Percentiles rank a stretch among this genome's conserved stretches.
Conservation (phyloP, 768 basidiomycete genomes). For the Lactarius sanguifluus region DNA sequence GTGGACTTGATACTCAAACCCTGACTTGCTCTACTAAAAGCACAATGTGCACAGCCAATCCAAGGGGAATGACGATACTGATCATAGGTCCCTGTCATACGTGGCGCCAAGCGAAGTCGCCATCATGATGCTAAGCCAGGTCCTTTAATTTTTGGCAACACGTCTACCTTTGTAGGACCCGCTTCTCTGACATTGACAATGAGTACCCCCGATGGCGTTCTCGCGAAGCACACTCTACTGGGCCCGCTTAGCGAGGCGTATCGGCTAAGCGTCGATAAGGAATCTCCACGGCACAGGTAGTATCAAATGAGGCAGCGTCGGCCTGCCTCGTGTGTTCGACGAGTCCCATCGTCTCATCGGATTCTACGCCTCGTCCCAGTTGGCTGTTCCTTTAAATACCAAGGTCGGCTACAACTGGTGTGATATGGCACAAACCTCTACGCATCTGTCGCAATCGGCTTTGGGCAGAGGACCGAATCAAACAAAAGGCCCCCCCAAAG, state of each 20-base stretch:
- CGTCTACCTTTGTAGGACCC: neutral
- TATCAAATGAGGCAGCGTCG: neutral
- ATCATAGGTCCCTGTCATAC: neutral
- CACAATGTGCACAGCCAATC: neutral
- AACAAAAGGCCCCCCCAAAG: neutral
- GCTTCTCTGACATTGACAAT: neutral
- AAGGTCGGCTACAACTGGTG: neutral
- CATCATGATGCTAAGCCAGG: neutral
- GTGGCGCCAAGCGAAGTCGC: neutral
- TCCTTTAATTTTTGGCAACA: neutral
- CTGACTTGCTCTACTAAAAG: neutral
- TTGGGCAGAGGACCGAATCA: neutral
- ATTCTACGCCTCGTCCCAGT: neutral
- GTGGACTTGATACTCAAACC: neutral
- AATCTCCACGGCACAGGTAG: neutral
- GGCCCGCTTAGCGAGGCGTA: neutral
- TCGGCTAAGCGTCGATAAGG: neutral
- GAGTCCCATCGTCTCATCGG: neutral
- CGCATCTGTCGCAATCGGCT: conserved; percentile 5
- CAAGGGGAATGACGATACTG: neutral
- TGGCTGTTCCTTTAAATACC: no score
- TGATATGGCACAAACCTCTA: neutral
- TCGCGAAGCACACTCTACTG: neutral
- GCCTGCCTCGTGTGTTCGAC: neutral
- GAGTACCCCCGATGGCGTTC: neutral